Base-by-base conservation (phyloP, 2,329 filamentous ascomycete genomes). In the Metarhizium sp. region DNA sequence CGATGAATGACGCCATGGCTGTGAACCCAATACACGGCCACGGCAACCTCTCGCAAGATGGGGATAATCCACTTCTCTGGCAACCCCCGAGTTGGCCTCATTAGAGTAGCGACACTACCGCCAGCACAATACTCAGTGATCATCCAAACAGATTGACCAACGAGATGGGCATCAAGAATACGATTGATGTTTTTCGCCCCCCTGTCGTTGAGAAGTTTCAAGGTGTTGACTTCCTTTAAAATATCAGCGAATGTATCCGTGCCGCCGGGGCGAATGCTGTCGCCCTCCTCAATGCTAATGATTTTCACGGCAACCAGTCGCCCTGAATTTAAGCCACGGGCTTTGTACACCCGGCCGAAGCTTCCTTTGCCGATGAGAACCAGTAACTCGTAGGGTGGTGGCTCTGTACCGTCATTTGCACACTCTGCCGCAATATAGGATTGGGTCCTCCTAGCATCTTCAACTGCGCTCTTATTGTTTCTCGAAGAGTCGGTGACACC, bases 61-160 rank as follows among this genome's bases (percentile, higher is more conserved):
- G 84, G 80, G n/a, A 84, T 79, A 56, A 87, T 85, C 78, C 80
- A 86, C 66, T 82, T 84, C 71, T 87, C 84, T 60, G 82, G 78
- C n/a, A 87, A 71, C 3, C 84, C 83, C 2, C 79, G 78, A 2
- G 81, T 86, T 25, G 85, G 82, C 66, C 80, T 81, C 82, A 85
- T 85, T 58, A 80, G 78, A 59, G 79, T 91, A 60, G 80, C 85
- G 68, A 94, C 85, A 67, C 88, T 92, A 53, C 89, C 89, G 59
- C 89, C 89, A 6, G 86, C 88, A 63, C 88, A 92, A 69, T 91
- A 90, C 71, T 92, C 88, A 58, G 87, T 91, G 54, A 92, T 82
- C 74, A 94, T 88, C 89, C 89, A 94, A 71, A 94, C 84, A 56
- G 88, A 82, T 60, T 87, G 84, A 48, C 87, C 87, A 36, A 92